Evolutionary conservation across 1,139 yeast genomes (phyloP), one percentile per base, ranked within the genome.

Genomic region (Scheffersomyces titani): DNA sequence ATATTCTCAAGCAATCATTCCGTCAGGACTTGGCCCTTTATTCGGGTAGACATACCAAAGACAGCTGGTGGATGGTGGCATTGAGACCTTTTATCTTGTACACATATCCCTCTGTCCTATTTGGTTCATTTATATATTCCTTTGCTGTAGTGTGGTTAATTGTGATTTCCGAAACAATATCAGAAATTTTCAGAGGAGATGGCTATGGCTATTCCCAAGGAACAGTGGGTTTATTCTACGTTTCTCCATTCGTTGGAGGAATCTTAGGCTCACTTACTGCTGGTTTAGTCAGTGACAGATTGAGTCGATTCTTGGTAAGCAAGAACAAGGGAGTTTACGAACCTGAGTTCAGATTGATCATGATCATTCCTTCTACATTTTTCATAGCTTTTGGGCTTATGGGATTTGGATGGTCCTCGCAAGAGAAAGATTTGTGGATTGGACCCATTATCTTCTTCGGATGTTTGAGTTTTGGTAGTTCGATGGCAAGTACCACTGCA

Each of bases 71-170:
- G 83, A 82, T 80, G 83, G 82, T 85, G 4, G 81, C 84, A 9
- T 61, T 84, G 20, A 73, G 90, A 49, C 90, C 90, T 1, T 80
- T 86, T 61, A 76, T 80, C 24, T 73, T 86, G 13, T 80, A 76
- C 58, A 60, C 73, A 2, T 86, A 85, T 65, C 88, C 89, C 0
- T 73, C 83, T 3, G 74, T 86, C 19, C 66, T 83, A n/a, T 85
- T 78, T 64, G 83, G 87, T 0, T 75, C 88, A 0, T 64, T 85
- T 9, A 69, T 83, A 1, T 86, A 86, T 63, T 74, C 87, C 0
- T 75, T 85, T 57, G 84, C 88, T 11, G 87, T 86, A 24, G 87
- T 86, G 20, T 86, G 88, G 88, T 77, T 86, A 54, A 85, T 86
- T 67, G 83, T 85, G 52, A 80, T 86, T 52, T 82, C 88, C 1